Evolutionary conservation across 225 moss, liverwort and hornwort species (phyloP).

Genomic region (Polytrichum formosum): DNA sequence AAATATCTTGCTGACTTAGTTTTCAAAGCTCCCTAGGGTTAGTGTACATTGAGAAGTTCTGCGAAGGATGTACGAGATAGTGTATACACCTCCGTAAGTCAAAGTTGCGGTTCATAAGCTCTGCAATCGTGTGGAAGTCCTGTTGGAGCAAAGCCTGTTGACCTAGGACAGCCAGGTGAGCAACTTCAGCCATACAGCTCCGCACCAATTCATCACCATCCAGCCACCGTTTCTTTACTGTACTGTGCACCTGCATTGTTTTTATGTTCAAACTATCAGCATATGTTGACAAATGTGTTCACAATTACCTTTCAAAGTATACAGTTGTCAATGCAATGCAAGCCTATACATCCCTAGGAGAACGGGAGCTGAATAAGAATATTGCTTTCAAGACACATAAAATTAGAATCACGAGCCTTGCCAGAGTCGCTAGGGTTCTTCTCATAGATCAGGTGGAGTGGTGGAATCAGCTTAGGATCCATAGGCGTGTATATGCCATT

Average conservation of each 20-base stretch:
- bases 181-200: slow-evolving; percentile 68
- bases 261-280: not conserved
- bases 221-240: slow-evolving; percentile 82
- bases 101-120: slow-evolving; percentile 71
- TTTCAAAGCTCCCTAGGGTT: not conserved
- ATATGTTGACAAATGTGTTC: not conserved
- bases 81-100: slow-evolving; percentile 54
- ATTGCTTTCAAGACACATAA: too few species aligned
- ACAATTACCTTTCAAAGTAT: not conserved
- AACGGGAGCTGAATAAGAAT: too few species aligned
- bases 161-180: slow-evolving; percentile 65
- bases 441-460: slow-evolving; percentile 72
- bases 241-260: slow-evolving; percentile 71
- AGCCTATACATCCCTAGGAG: too few species aligned
- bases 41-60: not conserved
- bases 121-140: slow-evolving; percentile 55
- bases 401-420: slow-evolving; percentile 66
- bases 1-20: not conserved
- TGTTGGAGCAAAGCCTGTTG: slow-evolving; percentile 57
- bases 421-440: slow-evolving; percentile 96
- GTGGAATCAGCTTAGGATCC: slow-evolving; percentile 71
- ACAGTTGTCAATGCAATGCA: not conserved
- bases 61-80: not conserved
- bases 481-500: slow-evolving; percentile 77
- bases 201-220: slow-evolving; percentile 68